These are phyloP conservation scores for Agaricus sinodeliciosus DNA, from an alignment of 768 basidiomycete genomes.

Conservation along the genomic window DNA sequence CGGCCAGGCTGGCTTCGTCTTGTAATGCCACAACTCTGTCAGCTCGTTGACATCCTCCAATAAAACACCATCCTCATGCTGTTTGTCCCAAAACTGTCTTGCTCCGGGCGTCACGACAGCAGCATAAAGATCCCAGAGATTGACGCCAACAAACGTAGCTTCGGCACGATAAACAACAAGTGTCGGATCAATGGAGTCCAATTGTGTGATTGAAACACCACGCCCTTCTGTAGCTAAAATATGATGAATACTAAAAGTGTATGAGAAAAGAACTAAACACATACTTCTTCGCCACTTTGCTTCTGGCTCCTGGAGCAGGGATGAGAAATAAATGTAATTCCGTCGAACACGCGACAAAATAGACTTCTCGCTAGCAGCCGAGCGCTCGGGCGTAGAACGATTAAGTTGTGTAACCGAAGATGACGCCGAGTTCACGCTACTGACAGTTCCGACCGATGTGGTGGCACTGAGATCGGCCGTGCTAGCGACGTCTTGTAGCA, in stretches of 20 bases:
- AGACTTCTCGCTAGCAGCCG: constrained; percentile 67
- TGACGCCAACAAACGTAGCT: constrained; percentile 94
- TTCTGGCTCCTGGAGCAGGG: constrained; percentile 93
- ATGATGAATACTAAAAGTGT: constrained; percentile 4
- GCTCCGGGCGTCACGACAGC: constrained; percentile 85
- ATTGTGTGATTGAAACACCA: constrained; percentile 91
- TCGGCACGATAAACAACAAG: constrained; percentile 94
- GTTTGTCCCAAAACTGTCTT: constrained; percentile 81
- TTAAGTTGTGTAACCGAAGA: constrained; percentile 26
- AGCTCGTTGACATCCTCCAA: constrained; percentile 88
- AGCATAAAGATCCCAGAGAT: constrained; percentile 91
- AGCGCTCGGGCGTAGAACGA: constrained; percentile 28
- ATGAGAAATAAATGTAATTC: constrained; percentile 98
- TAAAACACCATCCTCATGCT: constrained; percentile 78
- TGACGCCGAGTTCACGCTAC: constrained; percentile 36
- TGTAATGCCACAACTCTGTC: constrained; percentile 91
- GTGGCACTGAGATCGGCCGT: constrained; percentile 61
- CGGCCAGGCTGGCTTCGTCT: constrained; percentile 90
- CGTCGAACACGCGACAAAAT: constrained; percentile 83
- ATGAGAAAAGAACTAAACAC: constrained; percentile 22
- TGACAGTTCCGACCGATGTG: constrained; percentile 50
- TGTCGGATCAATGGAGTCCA: constrained; percentile 96
- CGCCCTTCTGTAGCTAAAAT: constrained; percentile 68
- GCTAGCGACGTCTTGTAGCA: constrained; percentile 70
- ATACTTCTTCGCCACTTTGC: constrained; percentile 92